These are phyloP conservation scores for Solanum tarapatanum DNA, from an alignment of 257 asterid genomes.

Conservation along the genomic window DNA sequence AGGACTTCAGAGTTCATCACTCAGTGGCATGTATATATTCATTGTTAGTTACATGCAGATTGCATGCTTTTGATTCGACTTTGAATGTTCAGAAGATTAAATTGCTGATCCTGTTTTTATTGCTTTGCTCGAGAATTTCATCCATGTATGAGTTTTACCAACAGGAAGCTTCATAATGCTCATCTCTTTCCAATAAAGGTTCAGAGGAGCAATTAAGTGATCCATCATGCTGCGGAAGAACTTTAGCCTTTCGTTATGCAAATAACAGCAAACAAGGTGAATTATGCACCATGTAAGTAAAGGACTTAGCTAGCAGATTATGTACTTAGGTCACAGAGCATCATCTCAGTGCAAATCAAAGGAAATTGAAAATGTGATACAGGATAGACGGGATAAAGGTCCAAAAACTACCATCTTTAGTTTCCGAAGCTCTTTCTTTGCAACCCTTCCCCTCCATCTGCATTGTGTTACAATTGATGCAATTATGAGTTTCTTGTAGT, in stretches of 20 bases:
- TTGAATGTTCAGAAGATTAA: neutral
- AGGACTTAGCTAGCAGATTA: neutral
- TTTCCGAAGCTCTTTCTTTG: slow-evolving; percentile 71
- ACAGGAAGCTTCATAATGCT: neutral
- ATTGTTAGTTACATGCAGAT: neutral
- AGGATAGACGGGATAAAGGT: neutral
- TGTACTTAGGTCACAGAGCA: neutral
- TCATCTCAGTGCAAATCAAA: neutral
- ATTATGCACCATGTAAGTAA: neutral
- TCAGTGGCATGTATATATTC: neutral
- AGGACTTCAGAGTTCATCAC: neutral
- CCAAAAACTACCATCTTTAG: slow-evolving; percentile 55
- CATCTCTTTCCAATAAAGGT: neutral
- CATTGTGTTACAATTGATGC: slow-evolving; percentile 69
- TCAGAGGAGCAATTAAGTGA: neutral
- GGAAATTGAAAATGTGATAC: neutral
- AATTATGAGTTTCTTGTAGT: slow-evolving; percentile 58
- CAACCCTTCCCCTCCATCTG: slow-evolving; percentile 83
- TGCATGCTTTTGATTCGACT: neutral
- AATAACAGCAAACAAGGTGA: neutral
- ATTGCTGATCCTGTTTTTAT: neutral
- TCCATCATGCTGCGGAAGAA: neutral
- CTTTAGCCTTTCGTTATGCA: neutral
- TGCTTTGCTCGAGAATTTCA: neutral
- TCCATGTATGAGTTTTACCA: neutral